A percentile compares a stretch with the other conserved stretches of the same genome.
phyloP scores from a whole-genome alignment of 768 basidiomycete species.

The Pleurotus giganteus region DNA sequence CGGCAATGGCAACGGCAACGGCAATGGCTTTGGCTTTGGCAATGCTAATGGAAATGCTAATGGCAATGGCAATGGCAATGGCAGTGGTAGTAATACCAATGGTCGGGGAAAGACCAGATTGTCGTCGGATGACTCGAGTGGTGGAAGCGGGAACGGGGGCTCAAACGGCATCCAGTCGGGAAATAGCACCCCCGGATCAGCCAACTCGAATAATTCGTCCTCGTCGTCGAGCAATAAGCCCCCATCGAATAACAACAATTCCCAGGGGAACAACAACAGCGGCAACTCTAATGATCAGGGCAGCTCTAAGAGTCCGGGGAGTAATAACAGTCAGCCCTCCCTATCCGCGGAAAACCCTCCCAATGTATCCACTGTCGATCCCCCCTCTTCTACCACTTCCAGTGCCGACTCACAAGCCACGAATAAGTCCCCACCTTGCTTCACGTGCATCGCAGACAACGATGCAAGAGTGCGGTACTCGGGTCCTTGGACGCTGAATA shows the following conservation, averaged over 20 bases:
- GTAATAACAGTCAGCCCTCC: neutral
- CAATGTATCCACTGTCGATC: neutral
- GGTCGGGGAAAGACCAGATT: neutral
- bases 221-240: neutral
- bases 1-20: too few relatives aligned
- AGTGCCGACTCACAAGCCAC: neutral
- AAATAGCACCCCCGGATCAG: neutral
- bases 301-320: neutral
- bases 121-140: neutral
- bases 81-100: neutral
- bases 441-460: constrained; percentile 29
- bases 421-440: constrained; percentile 12
- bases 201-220: neutral
- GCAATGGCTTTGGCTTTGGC: too few relatives aligned
- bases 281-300: neutral
- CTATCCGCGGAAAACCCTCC: too few relatives aligned
- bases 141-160: neutral
- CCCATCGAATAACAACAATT: neutral
- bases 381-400: neutral
- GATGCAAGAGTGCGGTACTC: constrained; percentile 33
- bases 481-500: constrained; percentile 33
- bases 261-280: neutral
- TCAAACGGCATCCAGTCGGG: neutral
- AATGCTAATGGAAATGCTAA: neutral
- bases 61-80: neutral